Conservation (phyloP, 2,329 filamentous ascomycete species). For the Hymenoscyphus fructigenus region DNA sequence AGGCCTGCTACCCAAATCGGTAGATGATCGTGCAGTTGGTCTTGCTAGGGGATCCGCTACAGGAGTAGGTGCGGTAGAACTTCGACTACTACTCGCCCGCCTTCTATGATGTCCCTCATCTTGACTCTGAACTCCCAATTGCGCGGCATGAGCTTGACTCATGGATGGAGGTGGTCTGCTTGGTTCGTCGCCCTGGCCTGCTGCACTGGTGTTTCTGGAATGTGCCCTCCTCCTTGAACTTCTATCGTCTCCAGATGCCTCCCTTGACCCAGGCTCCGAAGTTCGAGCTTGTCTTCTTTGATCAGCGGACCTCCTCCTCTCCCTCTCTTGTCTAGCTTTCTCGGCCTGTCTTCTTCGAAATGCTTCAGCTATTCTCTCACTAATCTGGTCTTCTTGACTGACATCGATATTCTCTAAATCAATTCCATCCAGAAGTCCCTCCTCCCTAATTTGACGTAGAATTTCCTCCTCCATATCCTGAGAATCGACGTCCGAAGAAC, state of each 20-base stretch:
- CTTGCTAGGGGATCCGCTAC: slow-evolving; percentile 43
- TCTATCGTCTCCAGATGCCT: slow-evolving; percentile 31
- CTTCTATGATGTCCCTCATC: slow-evolving; percentile 48
- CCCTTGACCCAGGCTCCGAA: slow-evolving; percentile 29
- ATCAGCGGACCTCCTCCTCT: slow-evolving; percentile 44
- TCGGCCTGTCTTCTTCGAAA: slow-evolving; percentile 75
- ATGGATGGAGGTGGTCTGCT: slow-evolving; percentile 49
- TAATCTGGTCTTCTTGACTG: slow-evolving; percentile 83
- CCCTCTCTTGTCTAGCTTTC: slow-evolving; percentile 49
- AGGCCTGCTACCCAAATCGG: slow-evolving; percentile 55
- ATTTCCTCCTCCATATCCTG: slow-evolving; percentile 85
- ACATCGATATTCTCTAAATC: slow-evolving; percentile 86
- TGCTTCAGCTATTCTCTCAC: slow-evolving; percentile 84
- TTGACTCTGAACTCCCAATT: slow-evolving; percentile 49
- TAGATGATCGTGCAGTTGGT: slow-evolving; percentile 61
- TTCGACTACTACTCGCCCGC: slow-evolving; percentile 53
- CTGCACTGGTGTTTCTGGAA: slow-evolving; percentile 48
- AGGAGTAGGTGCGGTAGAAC: slow-evolving; percentile 50
- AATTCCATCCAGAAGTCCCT: slow-evolving; percentile 82
- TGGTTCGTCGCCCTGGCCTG: slow-evolving; percentile 47
- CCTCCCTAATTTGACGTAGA: slow-evolving; percentile 81
- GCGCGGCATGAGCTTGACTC: slow-evolving; percentile 45
- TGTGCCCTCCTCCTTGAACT: slow-evolving; percentile 39
- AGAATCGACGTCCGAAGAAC: slow-evolving; percentile 72
- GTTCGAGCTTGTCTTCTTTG: slow-evolving; percentile 32